Evolutionary conservation across 169 alveolate genomes (phyloP).

Genomic region (Eimeria sp.): DNA sequence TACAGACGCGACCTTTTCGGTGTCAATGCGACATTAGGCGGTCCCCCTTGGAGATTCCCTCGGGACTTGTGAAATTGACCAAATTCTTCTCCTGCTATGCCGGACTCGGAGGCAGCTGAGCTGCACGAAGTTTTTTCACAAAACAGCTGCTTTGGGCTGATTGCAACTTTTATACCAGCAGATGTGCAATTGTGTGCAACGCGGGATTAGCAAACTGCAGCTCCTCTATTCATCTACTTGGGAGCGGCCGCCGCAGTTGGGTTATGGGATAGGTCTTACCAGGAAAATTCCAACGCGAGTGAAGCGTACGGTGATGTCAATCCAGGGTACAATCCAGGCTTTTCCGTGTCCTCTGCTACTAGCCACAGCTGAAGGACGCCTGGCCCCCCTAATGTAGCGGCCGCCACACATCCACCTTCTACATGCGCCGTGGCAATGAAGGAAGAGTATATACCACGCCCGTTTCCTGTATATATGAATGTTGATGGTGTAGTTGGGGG

Average conservation of each 20-base stretch:
- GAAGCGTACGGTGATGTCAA: background rate
- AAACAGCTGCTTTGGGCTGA: background rate
- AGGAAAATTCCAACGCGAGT: constrained; percentile 3
- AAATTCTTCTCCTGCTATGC: background rate
- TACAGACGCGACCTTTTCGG: background rate
- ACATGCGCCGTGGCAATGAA: background rate
- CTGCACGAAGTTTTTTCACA: background rate
- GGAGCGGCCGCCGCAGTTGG: background rate
- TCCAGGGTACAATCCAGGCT: background rate
- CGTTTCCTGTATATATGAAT: background rate
- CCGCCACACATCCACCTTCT: constrained; percentile 21
- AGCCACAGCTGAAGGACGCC: constrained; percentile 57
- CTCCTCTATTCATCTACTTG: background rate
- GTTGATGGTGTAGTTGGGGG: constrained; percentile 14
- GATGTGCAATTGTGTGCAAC: background rate
- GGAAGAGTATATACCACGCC: background rate
- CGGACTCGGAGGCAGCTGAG: background rate
- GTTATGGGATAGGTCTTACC: background rate
- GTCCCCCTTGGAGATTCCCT: background rate
- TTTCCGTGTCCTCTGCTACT: background rate
- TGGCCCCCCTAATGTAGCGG: constrained; percentile 11
- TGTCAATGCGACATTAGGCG: background rate
- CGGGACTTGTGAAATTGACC: background rate
- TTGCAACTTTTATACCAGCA: background rate
- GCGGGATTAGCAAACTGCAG: background rate